These are phyloP conservation scores for Collybiopsis luxurians DNA, from an alignment of 768 basidiomycete genomes.

Conservation along the genomic window DNA sequence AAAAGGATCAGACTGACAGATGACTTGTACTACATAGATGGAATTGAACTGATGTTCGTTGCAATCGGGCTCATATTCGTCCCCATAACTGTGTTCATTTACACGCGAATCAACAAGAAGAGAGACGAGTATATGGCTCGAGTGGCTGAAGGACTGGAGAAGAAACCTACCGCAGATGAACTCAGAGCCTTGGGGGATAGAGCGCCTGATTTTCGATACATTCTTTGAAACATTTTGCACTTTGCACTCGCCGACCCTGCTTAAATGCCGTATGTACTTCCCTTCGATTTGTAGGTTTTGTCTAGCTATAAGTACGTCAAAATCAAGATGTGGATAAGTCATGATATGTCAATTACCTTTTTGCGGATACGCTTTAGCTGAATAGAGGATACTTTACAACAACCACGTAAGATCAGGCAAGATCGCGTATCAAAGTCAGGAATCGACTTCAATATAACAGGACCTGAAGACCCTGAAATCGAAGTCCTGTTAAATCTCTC, in stretches of 20 bases:
- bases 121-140: conserved; percentile 35
- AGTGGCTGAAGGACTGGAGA: conserved; percentile 8
- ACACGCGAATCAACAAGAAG: conserved; percentile 53
- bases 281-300: no score
- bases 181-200: conserved; percentile 7
- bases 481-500: no score
- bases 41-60: conserved; percentile 64
- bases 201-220: conserved; percentile 11
- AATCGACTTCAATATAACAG: no score
- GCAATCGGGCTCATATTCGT: conserved; percentile 57
- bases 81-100: conserved; percentile 45
- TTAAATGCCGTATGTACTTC: no score
- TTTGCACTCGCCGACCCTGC: no score
- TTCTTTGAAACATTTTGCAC: neutral
- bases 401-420: no score
- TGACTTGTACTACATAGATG: conserved; percentile 37
- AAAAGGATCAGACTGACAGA: neutral
- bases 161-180: conserved; percentile 14
- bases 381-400: neutral
- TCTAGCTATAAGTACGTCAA: no score
- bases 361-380: neutral
- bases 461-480: no score
- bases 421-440: no score
- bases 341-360: neutral
- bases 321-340: no score